phyloP scores from a whole-genome alignment of 192 early-diverging fungal genomes.

The Coemansia sp. region DNA sequence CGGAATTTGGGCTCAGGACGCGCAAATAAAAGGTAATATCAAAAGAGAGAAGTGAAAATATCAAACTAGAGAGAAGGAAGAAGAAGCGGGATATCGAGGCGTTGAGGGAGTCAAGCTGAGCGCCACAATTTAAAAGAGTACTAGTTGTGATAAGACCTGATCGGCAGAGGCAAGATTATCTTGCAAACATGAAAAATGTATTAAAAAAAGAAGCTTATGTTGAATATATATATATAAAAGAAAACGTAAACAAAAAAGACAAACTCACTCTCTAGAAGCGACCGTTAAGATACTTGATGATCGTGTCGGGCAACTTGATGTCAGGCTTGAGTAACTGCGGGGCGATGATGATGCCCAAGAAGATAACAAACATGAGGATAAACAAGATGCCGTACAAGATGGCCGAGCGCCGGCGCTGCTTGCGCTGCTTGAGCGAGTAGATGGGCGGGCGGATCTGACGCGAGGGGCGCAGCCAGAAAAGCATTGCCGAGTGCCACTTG shows the following conservation, averaged over 20 bases:
- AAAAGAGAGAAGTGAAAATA: background rate
- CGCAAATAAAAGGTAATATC: background rate
- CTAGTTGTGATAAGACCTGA: background rate
- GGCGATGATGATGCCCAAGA: conserved; percentile 65
- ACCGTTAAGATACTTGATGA: conserved; percentile 49
- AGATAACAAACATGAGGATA: conserved; percentile 60
- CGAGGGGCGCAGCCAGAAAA: conserved; percentile 82
- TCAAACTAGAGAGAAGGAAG: background rate
- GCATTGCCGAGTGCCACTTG: conserved; percentile 75
- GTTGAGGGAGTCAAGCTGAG: background rate
- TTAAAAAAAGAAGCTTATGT: background rate
- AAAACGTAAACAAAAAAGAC: background rate
- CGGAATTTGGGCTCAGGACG: background rate
- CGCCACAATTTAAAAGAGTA: background rate
- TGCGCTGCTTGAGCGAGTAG: conserved; percentile 66
- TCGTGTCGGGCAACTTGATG: conserved; percentile 32
- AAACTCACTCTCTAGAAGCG: conserved; percentile 34
- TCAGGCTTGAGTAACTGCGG: conserved; percentile 59
- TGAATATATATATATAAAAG: background rate
- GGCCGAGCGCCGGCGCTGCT: conserved; percentile 63
- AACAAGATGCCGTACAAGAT: conserved; percentile 74
- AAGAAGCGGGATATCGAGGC: background rate
- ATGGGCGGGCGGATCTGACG: conserved; percentile 77
- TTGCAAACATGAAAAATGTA: background rate
- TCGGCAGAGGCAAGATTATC: background rate